phyloP scores from a whole-genome alignment of 768 basidiomycete species.

The Leucosporidium creatinivorum region DNA sequence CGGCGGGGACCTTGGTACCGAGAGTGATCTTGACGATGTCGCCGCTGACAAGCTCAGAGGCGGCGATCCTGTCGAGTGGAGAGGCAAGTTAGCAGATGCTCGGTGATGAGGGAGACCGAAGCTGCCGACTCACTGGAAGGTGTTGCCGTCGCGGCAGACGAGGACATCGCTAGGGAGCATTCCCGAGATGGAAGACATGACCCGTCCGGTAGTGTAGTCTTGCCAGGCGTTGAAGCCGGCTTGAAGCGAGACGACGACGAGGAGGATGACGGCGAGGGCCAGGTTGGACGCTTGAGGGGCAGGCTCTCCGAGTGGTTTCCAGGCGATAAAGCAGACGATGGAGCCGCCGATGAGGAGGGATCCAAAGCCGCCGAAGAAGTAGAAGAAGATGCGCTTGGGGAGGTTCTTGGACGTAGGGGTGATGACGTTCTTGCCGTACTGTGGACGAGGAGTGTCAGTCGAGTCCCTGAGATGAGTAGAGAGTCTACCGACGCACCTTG shows the following conservation, averaged over 20 bases:
- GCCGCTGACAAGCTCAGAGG: conserved; percentile 3
- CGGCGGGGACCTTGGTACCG: conserved; percentile 41
- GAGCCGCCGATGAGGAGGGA: conserved; percentile 53
- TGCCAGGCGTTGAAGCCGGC: conserved; percentile 38
- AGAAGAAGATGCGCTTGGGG: conserved; percentile 48
- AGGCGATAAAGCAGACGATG: conserved; percentile 54
- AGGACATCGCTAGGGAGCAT: conserved; percentile 41
- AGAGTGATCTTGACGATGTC: conserved; percentile 18
- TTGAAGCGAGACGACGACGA: conserved; percentile 43
- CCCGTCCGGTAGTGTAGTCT: conserved; percentile 54
- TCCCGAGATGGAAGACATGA: conserved; percentile 55
- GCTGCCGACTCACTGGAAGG: background rate
- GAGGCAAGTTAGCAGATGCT: no score
- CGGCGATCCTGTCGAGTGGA: background rate
- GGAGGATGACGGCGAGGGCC: conserved; percentile 56
- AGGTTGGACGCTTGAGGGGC: conserved; percentile 53
- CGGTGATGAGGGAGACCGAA: background rate
- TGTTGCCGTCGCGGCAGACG: conserved; percentile 38
- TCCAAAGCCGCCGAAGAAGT: conserved; percentile 56
- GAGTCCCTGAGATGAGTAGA: no score
- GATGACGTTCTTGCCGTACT: conserved; percentile 50
- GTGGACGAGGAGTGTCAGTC: no score
- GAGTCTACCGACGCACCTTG: conserved; percentile 22
- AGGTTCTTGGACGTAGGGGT: conserved; percentile 48
- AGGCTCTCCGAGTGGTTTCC: conserved; percentile 55